A percentile compares a stretch with the other conserved stretches of the same genome.
Evolutionary conservation across 2,329 filamentous ascomycete species (phyloP).

Genomic region (Sporothrix globosa): DNA sequence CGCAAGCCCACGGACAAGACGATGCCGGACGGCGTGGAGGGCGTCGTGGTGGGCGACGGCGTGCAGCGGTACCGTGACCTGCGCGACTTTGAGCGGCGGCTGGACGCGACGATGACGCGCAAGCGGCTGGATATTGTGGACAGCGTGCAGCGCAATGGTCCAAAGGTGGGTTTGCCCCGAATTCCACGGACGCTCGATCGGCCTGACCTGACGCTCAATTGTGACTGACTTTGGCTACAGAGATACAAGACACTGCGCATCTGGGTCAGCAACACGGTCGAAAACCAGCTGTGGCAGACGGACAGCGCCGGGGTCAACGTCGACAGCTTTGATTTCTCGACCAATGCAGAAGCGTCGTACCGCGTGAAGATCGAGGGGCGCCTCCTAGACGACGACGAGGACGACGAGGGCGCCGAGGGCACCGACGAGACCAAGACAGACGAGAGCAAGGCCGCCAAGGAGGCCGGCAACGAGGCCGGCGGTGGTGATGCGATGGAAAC

Average conservation of each 20-base stretch:
- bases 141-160: conserved; percentile 66
- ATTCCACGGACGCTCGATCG: not conserved
- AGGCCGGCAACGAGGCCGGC: conserved; percentile 53
- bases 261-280: conserved; percentile 93
- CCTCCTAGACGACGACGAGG: conserved; percentile 71
- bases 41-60: conserved; percentile 78
- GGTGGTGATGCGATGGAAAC: conserved; percentile 60
- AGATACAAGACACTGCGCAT: conserved; percentile 83
- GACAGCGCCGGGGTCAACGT: conserved; percentile 65
- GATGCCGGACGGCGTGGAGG: conserved; percentile 86
- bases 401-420: conserved; percentile 59
- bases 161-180: conserved; percentile 32
- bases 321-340: conserved; percentile 80
- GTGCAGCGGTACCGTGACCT: conserved; percentile 81
- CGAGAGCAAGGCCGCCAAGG: conserved; percentile 47
- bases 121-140: conserved; percentile 92
- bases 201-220: too few species aligned
- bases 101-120: conserved; percentile 92
- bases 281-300: conserved; percentile 92
- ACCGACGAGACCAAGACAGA: not conserved
- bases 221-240: conserved; percentile 44
- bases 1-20: conserved; percentile 94
- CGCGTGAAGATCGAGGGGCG: conserved; percentile 90
- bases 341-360: conserved; percentile 77
- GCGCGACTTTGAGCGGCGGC: conserved; percentile 80